Conservation (phyloP, 768 basidiomycete species). For the Nidula microcarpa region DNA sequence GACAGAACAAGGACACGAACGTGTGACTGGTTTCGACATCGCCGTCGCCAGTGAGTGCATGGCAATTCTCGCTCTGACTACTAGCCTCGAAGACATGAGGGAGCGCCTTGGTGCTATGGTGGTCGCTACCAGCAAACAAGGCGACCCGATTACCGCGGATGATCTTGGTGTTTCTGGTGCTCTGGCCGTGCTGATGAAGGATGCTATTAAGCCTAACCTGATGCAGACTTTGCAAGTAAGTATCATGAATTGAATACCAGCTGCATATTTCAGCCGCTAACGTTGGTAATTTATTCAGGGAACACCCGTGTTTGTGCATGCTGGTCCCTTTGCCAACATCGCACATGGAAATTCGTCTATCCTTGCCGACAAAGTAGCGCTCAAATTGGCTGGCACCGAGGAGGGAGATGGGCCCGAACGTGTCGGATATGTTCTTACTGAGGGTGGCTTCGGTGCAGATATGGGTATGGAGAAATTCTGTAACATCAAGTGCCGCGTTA, state of each 20-base stretch:
- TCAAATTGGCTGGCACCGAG: constrained; percentile 96
- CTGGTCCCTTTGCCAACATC: constrained; percentile 98
- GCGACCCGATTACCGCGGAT: constrained; percentile 92
- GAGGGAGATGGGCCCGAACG: constrained; percentile 79
- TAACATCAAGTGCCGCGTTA: constrained; percentile 97
- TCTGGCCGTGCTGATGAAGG: constrained; percentile 95
- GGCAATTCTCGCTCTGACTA: constrained; percentile 94
- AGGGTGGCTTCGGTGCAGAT: constrained; percentile 98
- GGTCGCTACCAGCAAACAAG: constrained; percentile 87
- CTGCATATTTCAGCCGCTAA: neutral
- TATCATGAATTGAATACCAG: neutral
- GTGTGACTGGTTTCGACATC: constrained; percentile 94
- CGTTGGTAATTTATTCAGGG: constrained; percentile 44
- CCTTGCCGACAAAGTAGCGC: constrained; percentile 92
- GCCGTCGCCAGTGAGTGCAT: constrained; percentile 97
- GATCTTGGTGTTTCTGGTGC: constrained; percentile 95
- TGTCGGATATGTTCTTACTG: constrained; percentile 94
- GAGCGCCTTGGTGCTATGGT: constrained; percentile 95
- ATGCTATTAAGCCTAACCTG: constrained; percentile 97
- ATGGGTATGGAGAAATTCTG: constrained; percentile 99
- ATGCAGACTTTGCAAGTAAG: constrained; percentile 93
- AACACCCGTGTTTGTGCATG: constrained; percentile 98
- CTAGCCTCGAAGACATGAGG: constrained; percentile 86
- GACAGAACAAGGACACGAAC: constrained; percentile 87
- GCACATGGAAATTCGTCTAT: constrained; percentile 99